Conservation (phyloP, 345 rosid genomes). For the Eucalyptus shirleyi region DNA sequence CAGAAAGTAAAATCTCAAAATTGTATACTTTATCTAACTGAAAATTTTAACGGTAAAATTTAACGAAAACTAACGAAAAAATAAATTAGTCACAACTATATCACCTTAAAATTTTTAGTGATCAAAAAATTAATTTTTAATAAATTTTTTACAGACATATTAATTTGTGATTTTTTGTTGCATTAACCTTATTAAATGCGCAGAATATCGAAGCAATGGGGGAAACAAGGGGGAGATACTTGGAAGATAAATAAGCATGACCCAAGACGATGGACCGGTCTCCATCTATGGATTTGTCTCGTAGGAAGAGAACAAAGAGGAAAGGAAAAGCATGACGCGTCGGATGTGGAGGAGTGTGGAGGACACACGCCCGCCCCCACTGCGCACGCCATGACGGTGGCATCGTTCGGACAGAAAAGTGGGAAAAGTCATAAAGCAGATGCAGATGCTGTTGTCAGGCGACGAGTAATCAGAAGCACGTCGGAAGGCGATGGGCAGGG, state of each 20-base stretch:
- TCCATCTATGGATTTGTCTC: not conserved
- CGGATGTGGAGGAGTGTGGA: not conserved
- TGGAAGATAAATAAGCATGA: not conserved
- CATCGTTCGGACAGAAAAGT: not conserved
- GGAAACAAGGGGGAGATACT: not conserved
- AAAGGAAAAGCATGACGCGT: not conserved
- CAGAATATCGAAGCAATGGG: not conserved
- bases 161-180: no score
- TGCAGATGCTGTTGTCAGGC: not conserved
- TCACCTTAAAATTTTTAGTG: no score
- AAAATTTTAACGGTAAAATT: no score
- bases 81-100: no score
- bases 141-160: accelerated
- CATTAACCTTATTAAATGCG: not conserved
- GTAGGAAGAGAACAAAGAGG: not conserved
- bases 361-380: not conserved
- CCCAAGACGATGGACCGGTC: not conserved
- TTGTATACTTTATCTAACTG: no score
- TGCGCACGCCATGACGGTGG: not conserved
- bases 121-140: no score
- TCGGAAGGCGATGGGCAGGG: not conserved
- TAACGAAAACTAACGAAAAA: no score
- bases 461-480: not conserved
- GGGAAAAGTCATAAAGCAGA: not conserved
- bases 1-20: no score